A percentile compares a stretch with the other conserved stretches of the same genome.
Evolutionary conservation across 2,329 filamentous ascomycete genomes (phyloP).

Genomic region (Paraphoma sp.): DNA sequence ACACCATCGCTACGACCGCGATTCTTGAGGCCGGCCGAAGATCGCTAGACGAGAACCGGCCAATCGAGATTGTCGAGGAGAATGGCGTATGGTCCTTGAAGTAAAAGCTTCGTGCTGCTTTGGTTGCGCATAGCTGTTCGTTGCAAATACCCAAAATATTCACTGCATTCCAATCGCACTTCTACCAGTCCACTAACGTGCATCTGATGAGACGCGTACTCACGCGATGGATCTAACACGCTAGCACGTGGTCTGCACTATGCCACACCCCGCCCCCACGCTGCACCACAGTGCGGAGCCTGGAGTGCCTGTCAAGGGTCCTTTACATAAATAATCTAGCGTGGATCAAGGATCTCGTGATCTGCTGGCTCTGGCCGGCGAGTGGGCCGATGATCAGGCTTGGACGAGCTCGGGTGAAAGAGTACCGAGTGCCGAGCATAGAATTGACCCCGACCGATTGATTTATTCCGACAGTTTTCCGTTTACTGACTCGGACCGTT

Average conservation of each 20-base stretch:
- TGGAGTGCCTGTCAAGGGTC: too few relatives aligned
- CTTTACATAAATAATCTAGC: too few relatives aligned
- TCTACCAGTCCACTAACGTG: too few relatives aligned
- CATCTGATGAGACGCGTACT: not conserved
- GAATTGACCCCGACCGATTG: too few relatives aligned
- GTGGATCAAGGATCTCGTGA: not conserved
- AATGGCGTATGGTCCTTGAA: conserved; percentile 73
- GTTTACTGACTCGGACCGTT: too few relatives aligned
- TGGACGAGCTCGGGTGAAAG: too few relatives aligned
- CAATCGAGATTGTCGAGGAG: conserved; percentile 74
- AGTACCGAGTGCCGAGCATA: too few relatives aligned
- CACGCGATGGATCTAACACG: not conserved
- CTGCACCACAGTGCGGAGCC: too few relatives aligned
- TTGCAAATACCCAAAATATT: not conserved
- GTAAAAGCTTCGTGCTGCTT: conserved; percentile 37
- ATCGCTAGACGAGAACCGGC: conserved; percentile 81
- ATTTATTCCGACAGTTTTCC: too few relatives aligned
- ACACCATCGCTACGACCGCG: conserved; percentile 89
- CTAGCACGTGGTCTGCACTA: not conserved
- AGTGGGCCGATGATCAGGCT: too few relatives aligned
- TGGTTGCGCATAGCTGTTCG: too few relatives aligned
- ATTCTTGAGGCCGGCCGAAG: conserved; percentile 86
- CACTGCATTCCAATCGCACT: not conserved
- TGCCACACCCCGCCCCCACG: not conserved
- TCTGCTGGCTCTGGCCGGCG: not conserved